A percentile compares a stretch with the other conserved stretches of the same genome.
Evolutionary conservation across 2,329 filamentous ascomycete species (phyloP).

Genomic region (Fusarium burgessii): DNA sequence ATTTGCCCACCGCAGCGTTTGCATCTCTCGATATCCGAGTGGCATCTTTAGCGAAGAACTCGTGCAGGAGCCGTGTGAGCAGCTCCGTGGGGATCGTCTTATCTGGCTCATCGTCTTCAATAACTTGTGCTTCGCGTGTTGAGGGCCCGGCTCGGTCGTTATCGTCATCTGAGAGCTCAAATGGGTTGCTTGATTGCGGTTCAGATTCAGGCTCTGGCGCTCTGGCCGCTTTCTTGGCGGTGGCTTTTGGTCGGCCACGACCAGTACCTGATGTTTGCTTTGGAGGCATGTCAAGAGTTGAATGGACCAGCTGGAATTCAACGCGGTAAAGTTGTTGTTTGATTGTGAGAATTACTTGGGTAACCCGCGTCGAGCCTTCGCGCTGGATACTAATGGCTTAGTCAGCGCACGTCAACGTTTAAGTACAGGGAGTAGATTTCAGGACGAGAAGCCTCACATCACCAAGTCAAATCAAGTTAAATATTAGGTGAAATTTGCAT

Average conservation of each 20-base stretch:
- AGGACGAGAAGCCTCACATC: neutral
- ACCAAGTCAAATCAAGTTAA: neutral
- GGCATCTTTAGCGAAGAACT: slow-evolving; percentile 78
- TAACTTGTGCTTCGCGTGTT: slow-evolving; percentile 41
- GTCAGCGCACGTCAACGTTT: slow-evolving; percentile 9
- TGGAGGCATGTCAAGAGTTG: slow-evolving; percentile 55
- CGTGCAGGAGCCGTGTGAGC: slow-evolving; percentile 80
- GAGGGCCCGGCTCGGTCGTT: slow-evolving; percentile 13
- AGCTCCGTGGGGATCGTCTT: slow-evolving; percentile 77
- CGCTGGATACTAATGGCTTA: slow-evolving; percentile 5
- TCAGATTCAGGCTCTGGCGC: slow-evolving; percentile 39
- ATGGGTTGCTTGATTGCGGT: slow-evolving; percentile 51
- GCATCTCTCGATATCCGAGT: slow-evolving; percentile 83
- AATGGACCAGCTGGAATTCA: neutral
- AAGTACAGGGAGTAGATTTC: neutral
- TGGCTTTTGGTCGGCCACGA: slow-evolving; percentile 53
- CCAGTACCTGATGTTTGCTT: slow-evolving; percentile 53
- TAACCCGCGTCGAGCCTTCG: neutral
- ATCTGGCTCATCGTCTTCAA: slow-evolving; percentile 51
- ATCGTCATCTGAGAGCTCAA: slow-evolving; percentile 53
- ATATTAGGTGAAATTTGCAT: no score
- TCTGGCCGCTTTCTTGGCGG: slow-evolving; percentile 41
- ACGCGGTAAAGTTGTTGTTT: neutral
- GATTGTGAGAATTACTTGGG: neutral
- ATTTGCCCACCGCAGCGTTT: slow-evolving; percentile 81